Evolutionary conservation across 1,139 yeast species (phyloP), one percentile per base, ranked within the genome.

Genomic region (Kurtzmaniella quercitrusa): DNA sequence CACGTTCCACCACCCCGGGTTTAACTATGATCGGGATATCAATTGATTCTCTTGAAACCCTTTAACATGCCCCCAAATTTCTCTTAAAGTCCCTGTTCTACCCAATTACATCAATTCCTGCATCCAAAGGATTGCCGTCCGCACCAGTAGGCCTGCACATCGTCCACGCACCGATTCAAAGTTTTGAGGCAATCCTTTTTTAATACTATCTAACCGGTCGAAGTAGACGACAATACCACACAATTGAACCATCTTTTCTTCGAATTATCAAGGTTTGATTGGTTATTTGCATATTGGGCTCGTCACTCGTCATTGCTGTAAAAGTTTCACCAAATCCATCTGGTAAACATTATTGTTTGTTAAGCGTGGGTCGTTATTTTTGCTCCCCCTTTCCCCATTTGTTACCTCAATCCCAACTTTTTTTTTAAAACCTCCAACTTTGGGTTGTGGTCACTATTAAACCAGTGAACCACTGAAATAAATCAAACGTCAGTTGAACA

Each of bases 101-200:
- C 5, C 12, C 12, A 26, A 26, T 26, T 26, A 26, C 30, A 9
- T 26, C n/a, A 26, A 14, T 26, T 26, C 30, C 30, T 26, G 30
- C n/a, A 26, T 26, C n/a, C n/a, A 26, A 9, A 11, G 9, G n/a
- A 26, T 26, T 26, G 30, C 30, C 30, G 14, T 26, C 30, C 30
- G n/a, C n/a, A n/a, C n/a, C n/a, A n/a, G n/a, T 3, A 26, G n/a
- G 9, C 34, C 34, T 30, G 34, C 34, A 30, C 18, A 16, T 14
- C 34, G 34, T 30, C 34, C 34, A 30, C 34, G 34, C 34, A 16
- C 18, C 34, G 34, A 30, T 30, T 30, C 34, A 18, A 26, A 14
- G 30, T 11, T 30, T 30, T 30, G 34, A 14, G 34, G 34, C 15
- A 30, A 30, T 30, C 34, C 5, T 14, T 30, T 30, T 30, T 30